Evolutionary conservation across 208 protist species (phyloP).

Genomic region (Leishmania arabica): DNA sequence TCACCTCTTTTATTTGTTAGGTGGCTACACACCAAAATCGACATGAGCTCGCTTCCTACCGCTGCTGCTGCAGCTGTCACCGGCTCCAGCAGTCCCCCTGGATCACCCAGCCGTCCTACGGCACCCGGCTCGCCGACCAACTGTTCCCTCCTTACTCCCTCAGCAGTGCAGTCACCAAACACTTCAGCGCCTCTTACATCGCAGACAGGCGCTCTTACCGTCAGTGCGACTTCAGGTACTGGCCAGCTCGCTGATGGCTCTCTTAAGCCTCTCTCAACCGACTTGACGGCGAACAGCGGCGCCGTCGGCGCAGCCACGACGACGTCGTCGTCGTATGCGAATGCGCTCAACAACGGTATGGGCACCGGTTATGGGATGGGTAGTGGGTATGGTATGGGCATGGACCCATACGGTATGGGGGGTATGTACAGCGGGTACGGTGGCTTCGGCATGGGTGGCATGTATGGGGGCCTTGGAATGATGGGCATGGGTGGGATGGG

Average conservation of each 20-base stretch:
- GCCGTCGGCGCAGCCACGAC: not conserved
- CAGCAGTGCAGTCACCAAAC: not conserved
- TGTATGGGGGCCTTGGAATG: constrained; percentile 53
- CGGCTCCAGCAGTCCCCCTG: constrained; percentile 14
- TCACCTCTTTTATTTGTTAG: not conserved
- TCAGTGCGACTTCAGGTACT: not conserved
- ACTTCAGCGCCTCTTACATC: constrained; percentile 1
- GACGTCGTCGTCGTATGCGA: not conserved
- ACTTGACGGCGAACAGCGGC: not conserved
- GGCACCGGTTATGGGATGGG: not conserved
- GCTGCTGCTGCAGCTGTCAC: not conserved
- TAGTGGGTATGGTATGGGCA: constrained; percentile 17
- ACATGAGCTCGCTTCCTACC: not conserved
- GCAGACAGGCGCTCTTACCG: constrained; percentile 20
- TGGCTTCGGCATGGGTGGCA: constrained; percentile 39
- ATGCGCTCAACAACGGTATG: constrained; percentile 6
- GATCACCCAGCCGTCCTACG: constrained; percentile 22
- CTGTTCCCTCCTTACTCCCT: not conserved
- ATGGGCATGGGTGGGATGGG: constrained; percentile 63
- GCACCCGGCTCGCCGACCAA: constrained; percentile 18
- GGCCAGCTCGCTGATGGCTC: not conserved
- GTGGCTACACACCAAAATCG: not conserved
- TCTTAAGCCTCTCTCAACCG: not conserved
- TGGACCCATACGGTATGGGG: constrained; percentile 27
- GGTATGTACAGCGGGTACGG: constrained; percentile 27